phyloP scores from a whole-genome alignment of 1,284 basidiomycete genomes.

The Austroboletus novae-zelandiae region DNA sequence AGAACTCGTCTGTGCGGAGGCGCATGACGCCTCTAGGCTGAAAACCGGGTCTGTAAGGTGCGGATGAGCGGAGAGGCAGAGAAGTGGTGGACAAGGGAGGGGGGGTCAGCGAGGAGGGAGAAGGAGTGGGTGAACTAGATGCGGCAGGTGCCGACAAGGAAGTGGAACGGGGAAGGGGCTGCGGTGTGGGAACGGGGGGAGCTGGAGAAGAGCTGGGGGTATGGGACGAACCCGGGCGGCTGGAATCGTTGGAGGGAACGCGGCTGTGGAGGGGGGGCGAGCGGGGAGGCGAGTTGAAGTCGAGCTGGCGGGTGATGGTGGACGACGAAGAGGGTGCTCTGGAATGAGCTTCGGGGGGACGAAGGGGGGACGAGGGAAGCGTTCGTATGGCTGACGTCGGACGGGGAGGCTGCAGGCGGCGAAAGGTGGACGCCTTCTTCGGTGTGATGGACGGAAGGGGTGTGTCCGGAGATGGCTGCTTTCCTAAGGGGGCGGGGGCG shows the following conservation, averaged over 20 bases:
- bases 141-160: neutral
- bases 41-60: slow-evolving; percentile 67
- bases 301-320: slow-evolving; percentile 16
- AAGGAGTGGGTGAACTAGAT: slow-evolving; percentile 4
- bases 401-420: slow-evolving; percentile 49
- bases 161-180: neutral
- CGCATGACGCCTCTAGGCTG: slow-evolving; percentile 66
- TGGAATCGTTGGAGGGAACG: slow-evolving; percentile 20
- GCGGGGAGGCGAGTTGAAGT: slow-evolving; percentile 8
- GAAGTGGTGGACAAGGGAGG: slow-evolving; percentile 19
- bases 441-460: slow-evolving; percentile 26
- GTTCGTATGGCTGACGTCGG: slow-evolving; percentile 31
- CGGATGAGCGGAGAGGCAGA: slow-evolving; percentile 30
- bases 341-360: slow-evolving; percentile 32
- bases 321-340: slow-evolving; percentile 18
- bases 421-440: slow-evolving; percentile 54
- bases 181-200: slow-evolving; percentile 1
- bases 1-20: slow-evolving; percentile 76
- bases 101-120: slow-evolving; percentile 30
- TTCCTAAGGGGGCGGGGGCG: slow-evolving; percentile 9
- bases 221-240: slow-evolving; percentile 14
- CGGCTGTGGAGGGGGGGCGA: slow-evolving; percentile 24
- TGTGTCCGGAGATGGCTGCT: slow-evolving; percentile 10
- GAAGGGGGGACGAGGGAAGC: slow-evolving; percentile 42
- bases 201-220: slow-evolving; percentile 7